These are phyloP conservation scores for Penicillium lividum DNA, from an alignment of 495 filamentous ascomycete genomes.

Conservation along the genomic window DNA sequence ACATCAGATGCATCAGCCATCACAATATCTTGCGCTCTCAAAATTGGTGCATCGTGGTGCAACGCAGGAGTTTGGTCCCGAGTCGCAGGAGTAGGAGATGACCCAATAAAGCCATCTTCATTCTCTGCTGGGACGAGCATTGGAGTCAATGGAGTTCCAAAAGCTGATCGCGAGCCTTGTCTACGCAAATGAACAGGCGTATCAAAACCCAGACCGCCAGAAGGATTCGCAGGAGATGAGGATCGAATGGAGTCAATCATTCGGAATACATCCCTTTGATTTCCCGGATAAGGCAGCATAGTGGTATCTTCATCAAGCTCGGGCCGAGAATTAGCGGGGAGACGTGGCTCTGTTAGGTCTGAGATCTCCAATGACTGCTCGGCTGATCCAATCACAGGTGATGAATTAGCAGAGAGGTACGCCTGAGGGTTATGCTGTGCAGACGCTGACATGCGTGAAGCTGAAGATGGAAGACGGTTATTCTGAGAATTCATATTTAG, in stretches of 20 bases:
- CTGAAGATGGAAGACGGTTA: background rate
- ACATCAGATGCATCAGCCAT: constrained; percentile 28
- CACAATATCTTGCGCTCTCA: constrained; percentile 19
- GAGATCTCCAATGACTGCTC: constrained; percentile 7
- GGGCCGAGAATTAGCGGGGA: constrained; percentile 13
- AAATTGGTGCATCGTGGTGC: constrained; percentile 20
- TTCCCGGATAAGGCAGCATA: constrained; percentile 51
- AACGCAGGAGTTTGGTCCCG: constrained; percentile 35
- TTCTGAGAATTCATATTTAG: background rate
- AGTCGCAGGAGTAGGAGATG: constrained; percentile 76
- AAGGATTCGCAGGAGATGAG: constrained; percentile 47
- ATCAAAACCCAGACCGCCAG: constrained; percentile 35
- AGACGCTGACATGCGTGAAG: background rate
- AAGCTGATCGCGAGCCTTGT: constrained; percentile 22
- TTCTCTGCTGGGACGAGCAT: constrained; percentile 41
- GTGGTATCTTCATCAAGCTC: constrained; percentile 1
- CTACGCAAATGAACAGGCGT: constrained; percentile 38
- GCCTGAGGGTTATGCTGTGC: background rate
- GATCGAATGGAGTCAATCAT: constrained; percentile 72
- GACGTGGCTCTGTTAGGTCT: constrained; percentile 18
- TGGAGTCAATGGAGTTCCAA: constrained; percentile 48
- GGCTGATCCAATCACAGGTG: constrained; percentile 24
- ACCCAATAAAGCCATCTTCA: constrained; percentile 68
- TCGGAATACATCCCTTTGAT: constrained; percentile 56
- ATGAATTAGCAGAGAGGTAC: constrained; percentile 24